phyloP scores from a whole-genome alignment of 805 yeast genomes.

The Starmerella asiatica region DNA sequence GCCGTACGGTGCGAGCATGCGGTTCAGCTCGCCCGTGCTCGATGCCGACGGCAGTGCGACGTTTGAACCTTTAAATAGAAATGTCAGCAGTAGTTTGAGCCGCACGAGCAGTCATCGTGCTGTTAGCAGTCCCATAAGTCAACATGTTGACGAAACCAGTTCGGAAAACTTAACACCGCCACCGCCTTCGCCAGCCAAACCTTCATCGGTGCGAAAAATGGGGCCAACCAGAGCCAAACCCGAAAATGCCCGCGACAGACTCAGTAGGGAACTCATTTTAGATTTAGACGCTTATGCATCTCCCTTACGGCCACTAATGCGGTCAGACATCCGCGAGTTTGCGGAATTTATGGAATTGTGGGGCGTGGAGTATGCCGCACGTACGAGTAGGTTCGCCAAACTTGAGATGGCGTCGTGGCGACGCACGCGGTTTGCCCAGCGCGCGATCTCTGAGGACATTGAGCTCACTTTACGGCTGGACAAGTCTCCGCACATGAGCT shows the following conservation, averaged over 20 bases:
- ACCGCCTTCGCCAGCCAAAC: no score
- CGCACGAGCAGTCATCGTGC: no score
- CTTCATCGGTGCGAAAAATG: no score
- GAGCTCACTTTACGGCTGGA: constrained; percentile 60
- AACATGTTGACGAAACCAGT: not conserved
- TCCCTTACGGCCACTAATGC: constrained; percentile 22
- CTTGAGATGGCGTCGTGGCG: constrained; percentile 28
- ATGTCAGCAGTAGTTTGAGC: no score
- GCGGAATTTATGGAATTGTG: constrained; percentile 13
- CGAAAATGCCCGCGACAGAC: constrained; percentile 3
- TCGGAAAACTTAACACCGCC: not conserved
- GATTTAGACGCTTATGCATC: constrained; percentile 20
- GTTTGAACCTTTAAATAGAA: no score
- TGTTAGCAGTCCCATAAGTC: no score
- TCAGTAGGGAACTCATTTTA: constrained; percentile 11
- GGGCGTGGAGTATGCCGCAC: constrained; percentile 8
- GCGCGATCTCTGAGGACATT: constrained; percentile 59
- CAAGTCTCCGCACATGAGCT: constrained; percentile 47
- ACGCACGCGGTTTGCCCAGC: constrained; percentile 47
- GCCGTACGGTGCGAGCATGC: not conserved
- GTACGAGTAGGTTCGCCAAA: constrained; percentile 4
- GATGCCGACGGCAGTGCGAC: not conserved
- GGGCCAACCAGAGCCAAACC: not conserved
- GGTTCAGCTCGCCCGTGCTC: not conserved
- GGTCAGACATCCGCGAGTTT: constrained; percentile 21